Conservation (phyloP, 2,329 filamentous ascomycete genomes). For the Didymella keratinophila region DNA sequence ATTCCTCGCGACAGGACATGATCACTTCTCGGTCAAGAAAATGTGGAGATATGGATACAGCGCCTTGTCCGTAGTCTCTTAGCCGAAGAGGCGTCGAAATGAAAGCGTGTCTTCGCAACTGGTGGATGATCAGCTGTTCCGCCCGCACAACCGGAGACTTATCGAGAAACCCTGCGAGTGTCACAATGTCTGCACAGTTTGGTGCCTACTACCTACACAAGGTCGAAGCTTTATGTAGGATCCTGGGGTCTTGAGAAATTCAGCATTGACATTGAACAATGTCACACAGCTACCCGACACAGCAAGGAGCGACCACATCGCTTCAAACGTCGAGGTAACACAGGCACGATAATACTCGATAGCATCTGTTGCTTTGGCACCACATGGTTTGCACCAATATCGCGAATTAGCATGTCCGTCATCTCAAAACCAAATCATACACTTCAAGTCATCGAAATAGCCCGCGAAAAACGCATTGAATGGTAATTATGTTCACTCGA, state of each 20-base stretch:
- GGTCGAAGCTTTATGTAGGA: neutral
- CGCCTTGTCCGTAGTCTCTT: neutral
- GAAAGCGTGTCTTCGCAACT: neutral
- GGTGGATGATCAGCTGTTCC: neutral
- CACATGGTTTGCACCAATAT: no score
- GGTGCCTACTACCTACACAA: neutral
- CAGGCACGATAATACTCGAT: no score
- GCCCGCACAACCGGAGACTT: neutral
- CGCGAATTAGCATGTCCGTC: no score
- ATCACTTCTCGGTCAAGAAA: neutral
- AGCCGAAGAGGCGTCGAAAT: neutral
- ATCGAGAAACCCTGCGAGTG: neutral
- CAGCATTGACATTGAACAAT: neutral
- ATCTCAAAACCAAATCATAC: no score
- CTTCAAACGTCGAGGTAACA: no score
- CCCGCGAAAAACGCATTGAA: no score
- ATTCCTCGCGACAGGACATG: conserved; percentile 3
- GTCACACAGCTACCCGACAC: neutral
- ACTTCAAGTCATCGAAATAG: no score
- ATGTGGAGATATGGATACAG: neutral
- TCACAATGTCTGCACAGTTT: neutral
- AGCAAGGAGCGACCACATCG: no score
- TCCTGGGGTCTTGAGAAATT: neutral
- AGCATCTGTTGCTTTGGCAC: no score
- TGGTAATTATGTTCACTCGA: no score